Evolutionary conservation across 2,329 filamentous ascomycete species (phyloP).

Genomic region (Fusarium odoratissimum): DNA sequence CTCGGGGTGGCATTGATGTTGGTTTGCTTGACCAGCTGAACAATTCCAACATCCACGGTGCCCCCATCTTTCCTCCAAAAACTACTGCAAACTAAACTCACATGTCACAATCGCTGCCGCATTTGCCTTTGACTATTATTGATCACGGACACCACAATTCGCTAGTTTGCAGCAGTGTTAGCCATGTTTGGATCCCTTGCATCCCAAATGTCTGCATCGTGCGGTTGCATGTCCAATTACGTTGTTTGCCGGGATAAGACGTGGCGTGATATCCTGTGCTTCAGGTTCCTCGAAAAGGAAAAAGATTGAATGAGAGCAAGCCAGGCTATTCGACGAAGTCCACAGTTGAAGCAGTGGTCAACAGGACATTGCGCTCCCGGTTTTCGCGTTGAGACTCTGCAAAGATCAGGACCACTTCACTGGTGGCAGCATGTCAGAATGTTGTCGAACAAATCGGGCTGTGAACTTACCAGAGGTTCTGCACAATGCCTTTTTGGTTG

Average conservation of each 20-base stretch:
- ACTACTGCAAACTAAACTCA: slow-evolving; percentile 8
- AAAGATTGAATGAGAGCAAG: background rate
- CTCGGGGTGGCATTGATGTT: background rate
- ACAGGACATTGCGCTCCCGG: too few species aligned
- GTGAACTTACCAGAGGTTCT: background rate
- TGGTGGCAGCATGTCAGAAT: background rate
- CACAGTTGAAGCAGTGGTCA: background rate
- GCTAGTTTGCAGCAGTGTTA: background rate
- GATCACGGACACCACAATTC: background rate
- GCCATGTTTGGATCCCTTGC: background rate
- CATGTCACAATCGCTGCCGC: background rate
- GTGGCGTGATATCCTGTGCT: slow-evolving; percentile 10
- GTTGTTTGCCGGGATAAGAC: background rate
- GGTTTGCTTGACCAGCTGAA: slow-evolving; percentile 4
- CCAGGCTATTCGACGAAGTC: background rate
- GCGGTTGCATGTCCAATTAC: background rate
- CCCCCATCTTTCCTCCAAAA: background rate
- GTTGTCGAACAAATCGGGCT: background rate
- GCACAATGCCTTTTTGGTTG: background rate
- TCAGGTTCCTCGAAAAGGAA: background rate
- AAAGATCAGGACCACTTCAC: background rate
- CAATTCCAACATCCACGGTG: background rate
- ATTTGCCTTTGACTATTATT: background rate
- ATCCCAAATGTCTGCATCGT: background rate
- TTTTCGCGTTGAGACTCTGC: background rate